A percentile compares a stretch with the other conserved stretches of the same genome.
These are phyloP conservation scores for Cupressus sempervirens DNA, from an alignment of 75 land plant genomes.

Conservation along the genomic window DNA sequence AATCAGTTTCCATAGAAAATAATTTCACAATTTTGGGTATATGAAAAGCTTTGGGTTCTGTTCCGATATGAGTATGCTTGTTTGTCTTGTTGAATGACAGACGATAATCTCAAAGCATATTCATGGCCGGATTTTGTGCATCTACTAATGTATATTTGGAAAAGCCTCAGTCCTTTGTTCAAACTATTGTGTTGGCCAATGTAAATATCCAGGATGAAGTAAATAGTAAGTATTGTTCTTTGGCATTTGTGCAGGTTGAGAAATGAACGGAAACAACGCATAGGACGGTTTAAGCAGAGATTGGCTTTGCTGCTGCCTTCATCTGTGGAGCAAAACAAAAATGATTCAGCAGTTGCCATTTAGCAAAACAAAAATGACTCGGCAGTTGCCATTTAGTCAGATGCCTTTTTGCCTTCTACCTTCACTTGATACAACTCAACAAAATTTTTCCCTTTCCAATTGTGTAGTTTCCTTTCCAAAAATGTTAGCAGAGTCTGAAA, in stretches of 20 bases:
- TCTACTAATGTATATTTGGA: not conserved
- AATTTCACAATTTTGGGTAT: not conserved
- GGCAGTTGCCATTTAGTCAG: not conserved
- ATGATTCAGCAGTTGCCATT: not conserved
- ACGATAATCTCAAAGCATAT: not conserved
- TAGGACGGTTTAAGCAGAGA: conserved; percentile 40
- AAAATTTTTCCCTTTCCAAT: too few relatives aligned
- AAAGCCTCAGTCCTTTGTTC: not conserved
- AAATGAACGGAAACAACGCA: conserved; percentile 26
- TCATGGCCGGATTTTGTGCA: not conserved
- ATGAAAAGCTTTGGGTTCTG: not conserved
- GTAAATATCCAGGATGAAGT: not conserved
- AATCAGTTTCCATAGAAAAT: not conserved
- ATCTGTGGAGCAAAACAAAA: conserved; percentile 9
- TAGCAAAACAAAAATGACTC: conserved; percentile 2
- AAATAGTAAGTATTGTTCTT: not conserved
- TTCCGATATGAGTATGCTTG: not conserved
- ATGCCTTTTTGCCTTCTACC: not conserved
- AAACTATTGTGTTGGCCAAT: not conserved
- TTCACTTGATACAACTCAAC: conserved; percentile 10
- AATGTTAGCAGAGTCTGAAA: not conserved
- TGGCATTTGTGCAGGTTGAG: conserved; percentile 28
- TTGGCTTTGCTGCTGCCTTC: conserved; percentile 36
- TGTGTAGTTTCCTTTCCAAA: not conserved
- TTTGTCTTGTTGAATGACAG: not conserved